Conservation (phyloP, 1,139 yeast genomes). For the Taphrina wiesneri region DNA sequence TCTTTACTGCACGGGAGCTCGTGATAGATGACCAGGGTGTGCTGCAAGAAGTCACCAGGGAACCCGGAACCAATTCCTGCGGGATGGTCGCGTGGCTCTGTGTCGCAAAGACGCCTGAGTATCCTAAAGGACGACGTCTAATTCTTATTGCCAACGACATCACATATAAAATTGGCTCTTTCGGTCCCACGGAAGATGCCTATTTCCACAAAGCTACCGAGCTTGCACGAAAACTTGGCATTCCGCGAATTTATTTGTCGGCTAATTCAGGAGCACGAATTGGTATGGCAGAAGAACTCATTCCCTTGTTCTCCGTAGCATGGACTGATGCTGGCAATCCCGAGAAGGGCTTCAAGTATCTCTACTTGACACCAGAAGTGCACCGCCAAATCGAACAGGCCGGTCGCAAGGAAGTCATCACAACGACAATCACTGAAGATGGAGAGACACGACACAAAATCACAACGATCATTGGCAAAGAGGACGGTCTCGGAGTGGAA, state of each 20-base stretch:
- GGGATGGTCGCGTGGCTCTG: conserved; percentile 98
- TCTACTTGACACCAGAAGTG: conserved; percentile 75
- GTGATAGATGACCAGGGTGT: conserved; percentile 71
- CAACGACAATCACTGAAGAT: conserved; percentile 77
- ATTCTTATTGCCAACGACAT: conserved; percentile 93
- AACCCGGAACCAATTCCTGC: conserved; percentile 89
- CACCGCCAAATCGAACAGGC: conserved; percentile 59
- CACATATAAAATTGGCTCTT: conserved; percentile 96
- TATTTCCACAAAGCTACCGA: conserved; percentile 92
- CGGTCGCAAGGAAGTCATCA: conserved; percentile 63
- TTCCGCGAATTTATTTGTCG: conserved; percentile 91
- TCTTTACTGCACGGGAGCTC: conserved; percentile 76
- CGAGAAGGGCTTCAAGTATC: conserved; percentile 83
- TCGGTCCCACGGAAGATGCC: conserved; percentile 94
- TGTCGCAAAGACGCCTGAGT: conserved; percentile 91
- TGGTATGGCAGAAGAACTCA: conserved; percentile 93
- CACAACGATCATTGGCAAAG: conserved; percentile 84
- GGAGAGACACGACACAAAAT: conserved; percentile 83
- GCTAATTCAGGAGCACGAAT: conserved; percentile 99
- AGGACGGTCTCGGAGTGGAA: conserved; percentile 97
- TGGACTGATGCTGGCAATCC: conserved; percentile 82
- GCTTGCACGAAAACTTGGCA: conserved; percentile 82
- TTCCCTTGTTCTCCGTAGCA: conserved; percentile 84
- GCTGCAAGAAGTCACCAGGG: conserved; percentile 86
- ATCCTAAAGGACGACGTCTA: conserved; percentile 92